phyloP scores from a whole-genome alignment of 768 basidiomycete species.

The Kwoniella sp. region DNA sequence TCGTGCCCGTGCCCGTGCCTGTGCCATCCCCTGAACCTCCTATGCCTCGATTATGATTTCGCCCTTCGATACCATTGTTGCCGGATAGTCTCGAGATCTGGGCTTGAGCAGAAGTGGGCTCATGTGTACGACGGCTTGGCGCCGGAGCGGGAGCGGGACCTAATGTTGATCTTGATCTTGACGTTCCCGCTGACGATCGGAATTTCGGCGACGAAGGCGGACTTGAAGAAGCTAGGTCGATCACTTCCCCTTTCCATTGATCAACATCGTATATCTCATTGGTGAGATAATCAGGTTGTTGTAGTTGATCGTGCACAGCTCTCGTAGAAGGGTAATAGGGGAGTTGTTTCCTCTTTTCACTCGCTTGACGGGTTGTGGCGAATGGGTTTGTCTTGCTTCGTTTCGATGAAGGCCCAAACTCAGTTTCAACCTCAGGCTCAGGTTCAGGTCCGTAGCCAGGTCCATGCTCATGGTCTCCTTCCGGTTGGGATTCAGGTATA shows the following conservation, averaged over 20 bases:
- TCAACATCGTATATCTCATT: neutral
- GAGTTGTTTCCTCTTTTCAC: conserved; percentile 20
- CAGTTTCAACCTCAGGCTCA: neutral
- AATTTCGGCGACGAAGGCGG: conserved; percentile 2
- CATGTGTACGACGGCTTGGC: neutral
- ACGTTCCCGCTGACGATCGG: neutral
- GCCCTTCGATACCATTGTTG: neutral
- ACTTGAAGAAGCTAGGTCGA: conserved; percentile 16
- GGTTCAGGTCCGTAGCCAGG: neutral
- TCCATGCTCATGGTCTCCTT: too few species aligned
- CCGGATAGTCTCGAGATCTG: neutral
- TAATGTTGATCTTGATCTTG: neutral
- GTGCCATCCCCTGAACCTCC: neutral
- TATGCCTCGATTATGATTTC: neutral
- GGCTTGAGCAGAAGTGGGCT: neutral
- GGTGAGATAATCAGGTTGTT: neutral
- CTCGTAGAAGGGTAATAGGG: neutral
- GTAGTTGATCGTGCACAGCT: neutral
- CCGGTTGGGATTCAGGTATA: neutral
- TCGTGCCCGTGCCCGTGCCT: neutral
- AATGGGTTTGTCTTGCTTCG: conserved; percentile 38
- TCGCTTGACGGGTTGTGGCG: conserved; percentile 19
- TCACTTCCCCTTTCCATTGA: conserved; percentile 8
- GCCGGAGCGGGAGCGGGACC: too few species aligned
- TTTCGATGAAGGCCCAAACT: conserved; percentile 8